A percentile compares a stretch with the other conserved stretches of the same genome.
phyloP scores from a whole-genome alignment of 192 early-diverging fungal species.

The Linderina pennispora region DNA sequence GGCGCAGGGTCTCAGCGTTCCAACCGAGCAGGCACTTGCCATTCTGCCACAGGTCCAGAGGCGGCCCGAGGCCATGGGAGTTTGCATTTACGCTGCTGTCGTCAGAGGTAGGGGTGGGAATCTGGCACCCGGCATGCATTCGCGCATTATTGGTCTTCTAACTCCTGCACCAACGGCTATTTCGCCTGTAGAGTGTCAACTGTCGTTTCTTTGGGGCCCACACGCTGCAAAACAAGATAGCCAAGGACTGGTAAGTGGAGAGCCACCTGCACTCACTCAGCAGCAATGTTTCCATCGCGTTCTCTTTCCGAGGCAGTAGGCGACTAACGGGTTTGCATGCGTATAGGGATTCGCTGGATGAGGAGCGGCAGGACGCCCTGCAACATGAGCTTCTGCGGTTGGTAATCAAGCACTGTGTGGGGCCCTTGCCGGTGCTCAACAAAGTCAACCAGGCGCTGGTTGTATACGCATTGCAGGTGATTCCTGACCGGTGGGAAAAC shows the following conservation, averaged over 20 bases:
- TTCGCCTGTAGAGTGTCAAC: slow-evolving; percentile 9
- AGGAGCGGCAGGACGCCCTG: slow-evolving; percentile 25
- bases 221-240: slow-evolving; percentile 35
- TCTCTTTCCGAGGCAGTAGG: no score
- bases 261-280: no score
- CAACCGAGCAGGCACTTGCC: slow-evolving; percentile 38
- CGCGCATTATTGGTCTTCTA: no score
- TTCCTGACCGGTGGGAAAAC: slow-evolving; percentile 16
- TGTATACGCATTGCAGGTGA: slow-evolving; percentile 25
- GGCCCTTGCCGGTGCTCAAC: slow-evolving; percentile 26
- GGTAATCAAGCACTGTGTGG: slow-evolving; percentile 27
- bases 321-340: no score
- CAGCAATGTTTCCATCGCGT: no score
- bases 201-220: slow-evolving; percentile 46
- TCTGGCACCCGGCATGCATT: no score
- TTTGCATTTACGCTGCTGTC: slow-evolving; percentile 37
- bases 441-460: slow-evolving; percentile 34
- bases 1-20: slow-evolving; percentile 37
- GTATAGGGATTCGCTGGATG: slow-evolving; percentile 27
- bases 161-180: no score
- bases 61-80: slow-evolving; percentile 33
- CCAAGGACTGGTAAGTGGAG: slow-evolving; percentile 18
- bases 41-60: slow-evolving; percentile 33
- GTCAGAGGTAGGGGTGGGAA: no score
- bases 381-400: slow-evolving; percentile 25